Evolutionary conservation across 2,329 filamentous ascomycete species (phyloP).

Genomic region (Epichloe elymi): DNA sequence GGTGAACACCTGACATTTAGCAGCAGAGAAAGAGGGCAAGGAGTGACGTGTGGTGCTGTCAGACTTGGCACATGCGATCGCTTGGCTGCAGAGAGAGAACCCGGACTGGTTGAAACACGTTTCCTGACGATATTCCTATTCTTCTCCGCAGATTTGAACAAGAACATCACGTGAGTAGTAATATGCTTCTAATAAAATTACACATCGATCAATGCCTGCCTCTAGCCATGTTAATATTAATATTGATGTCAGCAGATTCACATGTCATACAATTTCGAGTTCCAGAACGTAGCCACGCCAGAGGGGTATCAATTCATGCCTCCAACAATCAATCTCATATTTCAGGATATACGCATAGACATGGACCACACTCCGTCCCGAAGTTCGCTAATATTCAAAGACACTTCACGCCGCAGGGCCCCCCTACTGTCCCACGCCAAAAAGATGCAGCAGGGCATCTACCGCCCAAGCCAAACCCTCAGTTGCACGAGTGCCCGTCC

Average conservation of each 20-base stretch:
- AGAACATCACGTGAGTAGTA: too few relatives aligned
- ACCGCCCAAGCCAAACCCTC: slow-evolving; percentile 17
- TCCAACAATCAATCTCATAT: neutral
- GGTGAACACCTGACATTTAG: too few relatives aligned
- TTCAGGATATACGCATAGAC: neutral
- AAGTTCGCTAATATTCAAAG: neutral
- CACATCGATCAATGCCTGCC: too few relatives aligned
- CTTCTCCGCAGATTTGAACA: too few relatives aligned
- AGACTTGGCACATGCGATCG: too few relatives aligned
- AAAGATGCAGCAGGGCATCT: slow-evolving; percentile 14
- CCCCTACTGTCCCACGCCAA: slow-evolving; percentile 9
- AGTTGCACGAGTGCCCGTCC: slow-evolving; percentile 13
- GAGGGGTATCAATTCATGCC: neutral
- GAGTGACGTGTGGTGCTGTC: too few relatives aligned
- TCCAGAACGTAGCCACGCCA: neutral
- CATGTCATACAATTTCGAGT: neutral
- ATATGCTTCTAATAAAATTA: rapidly evolving
- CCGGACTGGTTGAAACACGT: too few relatives aligned
- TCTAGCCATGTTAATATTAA: too few relatives aligned
- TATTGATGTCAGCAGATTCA: too few relatives aligned
- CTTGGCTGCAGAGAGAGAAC: too few relatives aligned
- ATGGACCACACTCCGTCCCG: neutral
- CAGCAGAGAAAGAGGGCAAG: too few relatives aligned
- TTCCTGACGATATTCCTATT: too few relatives aligned
- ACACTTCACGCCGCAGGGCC: neutral